Percentiles rank a stretch among this genome's conserved stretches.
Evolutionary conservation across 2,329 filamentous ascomycete species (phyloP).

Genomic region (Colletotrichum eleusines): DNA sequence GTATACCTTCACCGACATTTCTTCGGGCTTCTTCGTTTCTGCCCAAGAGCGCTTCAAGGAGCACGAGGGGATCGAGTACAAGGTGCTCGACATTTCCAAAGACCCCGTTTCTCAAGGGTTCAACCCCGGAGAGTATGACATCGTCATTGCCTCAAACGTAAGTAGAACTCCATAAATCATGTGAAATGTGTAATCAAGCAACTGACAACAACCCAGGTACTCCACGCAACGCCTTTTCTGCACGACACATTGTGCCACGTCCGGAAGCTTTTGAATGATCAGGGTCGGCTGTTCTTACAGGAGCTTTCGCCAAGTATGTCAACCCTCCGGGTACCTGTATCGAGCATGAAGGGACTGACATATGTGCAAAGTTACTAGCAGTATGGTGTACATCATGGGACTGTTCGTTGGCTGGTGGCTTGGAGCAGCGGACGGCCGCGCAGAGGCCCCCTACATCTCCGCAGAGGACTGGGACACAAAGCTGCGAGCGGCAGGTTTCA

Average conservation of each 20-base stretch:
- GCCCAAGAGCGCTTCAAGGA: constrained; percentile 23
- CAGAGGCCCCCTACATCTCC: constrained; percentile 45
- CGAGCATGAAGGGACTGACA: no score
- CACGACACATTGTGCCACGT: no score
- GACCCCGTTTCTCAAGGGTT: constrained; percentile 50
- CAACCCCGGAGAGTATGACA: constrained; percentile 49
- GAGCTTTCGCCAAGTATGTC: no score
- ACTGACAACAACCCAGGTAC: no score
- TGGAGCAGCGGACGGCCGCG: constrained; percentile 47
- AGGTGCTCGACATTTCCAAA: constrained; percentile 45
- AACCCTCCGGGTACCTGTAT: no score
- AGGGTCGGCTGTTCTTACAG: no score
- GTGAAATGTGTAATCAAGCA: no score
- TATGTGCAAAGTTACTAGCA: constrained; percentile 36
- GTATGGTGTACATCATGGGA: constrained; percentile 49
- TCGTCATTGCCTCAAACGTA: not conserved
- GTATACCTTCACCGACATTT: constrained; percentile 47
- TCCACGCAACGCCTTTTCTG: no score
- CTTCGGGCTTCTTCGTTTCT: constrained; percentile 43
- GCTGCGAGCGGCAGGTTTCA: constrained; percentile 11
- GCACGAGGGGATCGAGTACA: not conserved
- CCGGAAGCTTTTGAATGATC: no score
- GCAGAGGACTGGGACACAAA: constrained; percentile 7
- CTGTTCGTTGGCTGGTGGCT: constrained; percentile 44
- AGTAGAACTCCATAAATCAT: no score